Evolutionary conservation across 1,284 basidiomycete genomes (phyloP), one percentile per base, ranked within the genome.

Genomic region (Trichosporon inkin): DNA sequence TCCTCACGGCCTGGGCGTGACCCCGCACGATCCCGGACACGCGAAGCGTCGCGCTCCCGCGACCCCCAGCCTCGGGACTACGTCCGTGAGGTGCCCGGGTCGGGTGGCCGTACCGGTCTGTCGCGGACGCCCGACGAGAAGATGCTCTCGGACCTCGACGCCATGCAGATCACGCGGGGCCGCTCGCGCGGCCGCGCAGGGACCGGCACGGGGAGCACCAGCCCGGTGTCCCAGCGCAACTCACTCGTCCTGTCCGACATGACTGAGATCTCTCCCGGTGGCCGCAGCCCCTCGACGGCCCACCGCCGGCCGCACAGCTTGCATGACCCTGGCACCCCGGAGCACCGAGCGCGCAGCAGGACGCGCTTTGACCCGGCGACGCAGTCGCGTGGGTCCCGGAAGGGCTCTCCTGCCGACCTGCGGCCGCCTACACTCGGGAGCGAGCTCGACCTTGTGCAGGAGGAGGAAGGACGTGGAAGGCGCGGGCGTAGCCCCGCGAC

Each of bases 91-190:
- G 44, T 49, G 10, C 44, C 44, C 24, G 44, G 44, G 22, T 49
- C 44, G 14, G 44, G 44, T 4, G 44, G 44, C n/a, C 44, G 44
- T 16, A 49, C 44, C 24, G 44, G 44, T 6, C 22, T 49, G 17
- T 22, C 44, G n/a, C 44, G 44, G 44, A 49, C 44, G n/a, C 44
- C 44, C 7, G 44, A 49, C 24, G 44, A 49, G 44, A 49, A 49
- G 24, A 11, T 49, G 44, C 24, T 49, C 24, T 28, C 28, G 44
- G 44, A 49, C 16, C 44, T 49, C 24, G 44, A 49, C 44, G 44
- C 44, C 19, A 49, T 49, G 44, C 44, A 49, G 22, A 49, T 49
- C 14, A 49, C 44, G 24, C 44, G 44, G 44, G 44, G 44, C 16
- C 44, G 44, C 16, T 49, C 44, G 44, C 44, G 44, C 14, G 44